Evolutionary conservation across 2,329 filamentous ascomycete genomes (phyloP), one percentile per base, ranked within the genome.

Genomic region (Colletotrichum sp.): DNA sequence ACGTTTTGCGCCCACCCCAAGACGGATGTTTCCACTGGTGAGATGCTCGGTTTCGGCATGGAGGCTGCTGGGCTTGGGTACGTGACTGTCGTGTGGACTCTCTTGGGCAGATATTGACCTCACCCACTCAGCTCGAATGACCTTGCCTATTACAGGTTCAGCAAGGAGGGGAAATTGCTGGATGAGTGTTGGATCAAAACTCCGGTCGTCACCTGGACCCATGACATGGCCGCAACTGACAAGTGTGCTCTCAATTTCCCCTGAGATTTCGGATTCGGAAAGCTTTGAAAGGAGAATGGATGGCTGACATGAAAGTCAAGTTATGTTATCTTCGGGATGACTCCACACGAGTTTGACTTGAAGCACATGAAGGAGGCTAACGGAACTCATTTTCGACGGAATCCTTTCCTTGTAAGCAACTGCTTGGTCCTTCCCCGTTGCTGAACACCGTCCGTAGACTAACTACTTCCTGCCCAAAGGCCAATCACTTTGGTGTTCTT

Each of bases 381-480:
- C 4, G 44, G 44, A 5, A 52, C 44, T 24, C 44, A 21, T 52
- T 52, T 21, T 52, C n/a, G n/a, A 52, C 44, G 44, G 10, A 52
- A 52, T 0, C n/a, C 10, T 52, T 52, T 52, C 44, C 44, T 52
- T 21, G 12, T 52, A 8, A 52, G 44, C n/a, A 49, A n/a, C n/a
- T n/a, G n/a, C n/a, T n/a, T n/a, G n/a, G n/a, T n/a, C n/a, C n/a
- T n/a, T n/a, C n/a, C n/a, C n/a, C n/a, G n/a, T n/a, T n/a, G n/a
- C n/a, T n/a, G n/a, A n/a, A n/a, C n/a, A n/a, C n/a, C n/a, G n/a
- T 32, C 3, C 44, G 44, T 49, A 52, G n/a, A 0, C n/a, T 52
- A 3, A 52, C 0, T 52, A 3, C n/a, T 3, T 52, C n/a, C 2
- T 2, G 0, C 10, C n/a, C 1, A 3, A 52, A 52, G 44, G 44